Conservation (phyloP, 2,329 filamentous ascomycete species). For the Ophiobolus disseminans region DNA sequence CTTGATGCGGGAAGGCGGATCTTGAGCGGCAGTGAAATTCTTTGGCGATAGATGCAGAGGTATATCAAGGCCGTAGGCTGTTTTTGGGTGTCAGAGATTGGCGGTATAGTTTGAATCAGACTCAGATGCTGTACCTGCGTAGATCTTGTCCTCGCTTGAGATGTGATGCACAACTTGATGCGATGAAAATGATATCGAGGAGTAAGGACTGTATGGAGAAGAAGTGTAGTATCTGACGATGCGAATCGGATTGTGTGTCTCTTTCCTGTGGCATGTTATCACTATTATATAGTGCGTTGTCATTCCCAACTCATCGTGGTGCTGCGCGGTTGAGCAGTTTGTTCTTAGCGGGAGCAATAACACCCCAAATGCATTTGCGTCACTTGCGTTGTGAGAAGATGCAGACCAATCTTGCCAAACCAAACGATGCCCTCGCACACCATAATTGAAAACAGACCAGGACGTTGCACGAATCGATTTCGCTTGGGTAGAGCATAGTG, state of each 20-base stretch:
- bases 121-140: too few species aligned
- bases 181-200: neutral
- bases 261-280: neutral
- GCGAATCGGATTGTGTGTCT: neutral
- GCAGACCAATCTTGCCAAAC: neutral
- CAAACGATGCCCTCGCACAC: neutral
- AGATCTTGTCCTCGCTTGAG: too few species aligned
- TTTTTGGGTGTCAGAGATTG: too few species aligned
- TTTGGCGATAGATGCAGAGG: too few species aligned
- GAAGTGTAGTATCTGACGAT: neutral
- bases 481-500: neutral
- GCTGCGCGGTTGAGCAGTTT: slow-evolving; percentile 17
- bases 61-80: too few species aligned
- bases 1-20: too few species aligned
- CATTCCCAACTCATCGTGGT: neutral
- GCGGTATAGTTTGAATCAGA: too few species aligned
- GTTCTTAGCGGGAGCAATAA: slow-evolving; percentile 12
- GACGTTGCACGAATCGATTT: neutral
- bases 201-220: neutral
- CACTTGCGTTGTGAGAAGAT: neutral
- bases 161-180: too few species aligned
- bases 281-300: slow-evolving; percentile 8
- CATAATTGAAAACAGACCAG: neutral
- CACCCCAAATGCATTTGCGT: neutral
- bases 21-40: too few species aligned